Percentiles rank a stretch among this genome's conserved stretches.
phyloP scores from a whole-genome alignment of 78 protist genomes.

The Dictyostelium brefeldianum region DNA sequence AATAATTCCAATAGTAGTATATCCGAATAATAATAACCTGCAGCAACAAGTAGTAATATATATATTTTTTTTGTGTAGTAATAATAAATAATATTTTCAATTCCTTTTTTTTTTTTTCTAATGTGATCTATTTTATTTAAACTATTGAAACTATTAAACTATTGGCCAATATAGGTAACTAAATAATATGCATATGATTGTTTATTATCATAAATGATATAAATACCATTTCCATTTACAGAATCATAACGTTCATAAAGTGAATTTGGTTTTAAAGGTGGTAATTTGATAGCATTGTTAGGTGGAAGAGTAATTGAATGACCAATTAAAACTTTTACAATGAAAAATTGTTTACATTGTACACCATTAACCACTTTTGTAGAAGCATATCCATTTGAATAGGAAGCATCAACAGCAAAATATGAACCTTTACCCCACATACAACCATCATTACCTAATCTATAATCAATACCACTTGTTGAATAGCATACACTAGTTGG shows the following conservation, averaged over 20 bases:
- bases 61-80: no score
- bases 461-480: background rate
- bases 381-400: background rate
- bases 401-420: slow-evolving; percentile 14
- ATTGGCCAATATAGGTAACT: background rate
- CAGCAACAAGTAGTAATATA: no score
- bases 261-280: background rate
- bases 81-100: no score
- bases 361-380: background rate
- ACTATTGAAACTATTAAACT: no score
- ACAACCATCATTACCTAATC: background rate
- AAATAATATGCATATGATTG: slow-evolving; percentile 24
- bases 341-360: background rate
- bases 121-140: no score
- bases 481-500: background rate
- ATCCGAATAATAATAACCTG: no score
- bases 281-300: background rate
- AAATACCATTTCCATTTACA: background rate
- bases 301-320: background rate
- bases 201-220: slow-evolving; percentile 1
- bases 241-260: background rate
- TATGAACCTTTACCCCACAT: slow-evolving; percentile 23
- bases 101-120: no score
- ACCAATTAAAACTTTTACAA: slow-evolving; percentile 17
- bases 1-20: background rate